Percentiles rank a stretch among this genome's conserved stretches.
These are phyloP conservation scores for Venturia effusa DNA, from an alignment of 2,329 filamentous ascomycete species.

Conservation along the genomic window DNA sequence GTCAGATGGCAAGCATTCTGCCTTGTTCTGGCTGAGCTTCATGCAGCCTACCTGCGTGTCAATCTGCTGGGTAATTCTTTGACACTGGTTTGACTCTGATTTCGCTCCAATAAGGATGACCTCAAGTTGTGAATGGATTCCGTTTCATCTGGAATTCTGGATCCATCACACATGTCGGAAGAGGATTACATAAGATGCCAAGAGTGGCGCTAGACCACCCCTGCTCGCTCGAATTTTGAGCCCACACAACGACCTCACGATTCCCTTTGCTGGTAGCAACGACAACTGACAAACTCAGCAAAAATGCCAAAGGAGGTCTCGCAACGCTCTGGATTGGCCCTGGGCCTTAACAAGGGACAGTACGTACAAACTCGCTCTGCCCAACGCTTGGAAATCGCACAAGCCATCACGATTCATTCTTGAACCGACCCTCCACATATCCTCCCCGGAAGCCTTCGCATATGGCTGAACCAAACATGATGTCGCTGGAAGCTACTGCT, in stretches of 20 bases:
- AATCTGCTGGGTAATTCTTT: too few species aligned
- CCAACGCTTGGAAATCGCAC: conserved; percentile 18
- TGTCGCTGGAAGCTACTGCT: neutral
- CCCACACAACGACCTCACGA: neutral
- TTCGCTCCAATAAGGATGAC: too few species aligned
- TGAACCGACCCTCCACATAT: neutral
- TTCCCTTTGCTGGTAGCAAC: neutral
- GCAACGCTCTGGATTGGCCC: conserved; percentile 42
- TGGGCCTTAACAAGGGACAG: conserved; percentile 55
- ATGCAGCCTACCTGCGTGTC: too few species aligned
- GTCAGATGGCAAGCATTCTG: too few species aligned
- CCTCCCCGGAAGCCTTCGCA: neutral
- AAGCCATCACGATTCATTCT: neutral
- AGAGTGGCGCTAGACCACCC: neutral
- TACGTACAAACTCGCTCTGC: conserved; percentile 35
- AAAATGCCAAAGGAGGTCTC: conserved; percentile 43
- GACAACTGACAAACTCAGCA: neutral
- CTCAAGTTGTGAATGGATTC: too few species aligned
- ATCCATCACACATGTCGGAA: too few species aligned
- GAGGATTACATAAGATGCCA: too few species aligned
- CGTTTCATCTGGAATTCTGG: too few species aligned
- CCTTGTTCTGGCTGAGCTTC: too few species aligned
- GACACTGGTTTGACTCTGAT: too few species aligned
- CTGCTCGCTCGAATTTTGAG: neutral
- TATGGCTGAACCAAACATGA: neutral